These are phyloP conservation scores for Boletus fagicola DNA, from an alignment of 768 basidiomycete species.

Conservation along the genomic window DNA sequence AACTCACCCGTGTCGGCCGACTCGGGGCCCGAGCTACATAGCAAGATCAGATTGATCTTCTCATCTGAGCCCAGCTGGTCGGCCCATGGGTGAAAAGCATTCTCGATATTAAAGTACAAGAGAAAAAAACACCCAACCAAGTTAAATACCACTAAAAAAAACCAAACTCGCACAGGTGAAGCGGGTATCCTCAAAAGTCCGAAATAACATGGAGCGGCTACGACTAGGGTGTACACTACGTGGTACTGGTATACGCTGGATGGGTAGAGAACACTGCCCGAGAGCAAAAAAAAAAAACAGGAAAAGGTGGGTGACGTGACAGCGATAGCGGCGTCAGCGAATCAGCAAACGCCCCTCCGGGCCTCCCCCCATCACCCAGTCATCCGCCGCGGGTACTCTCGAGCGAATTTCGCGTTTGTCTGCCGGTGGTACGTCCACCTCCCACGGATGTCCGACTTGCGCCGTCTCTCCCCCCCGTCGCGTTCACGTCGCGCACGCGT, in stretches of 20 bases:
- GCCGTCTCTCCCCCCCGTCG: not conserved
- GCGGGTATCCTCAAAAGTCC: not conserved
- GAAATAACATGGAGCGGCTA: not conserved
- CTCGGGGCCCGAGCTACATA: not conserved
- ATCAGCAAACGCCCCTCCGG: not conserved
- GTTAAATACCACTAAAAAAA: not conserved
- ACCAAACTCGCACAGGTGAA: not conserved
- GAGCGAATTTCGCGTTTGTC: slow-evolving; percentile 18
- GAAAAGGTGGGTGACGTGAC: not conserved
- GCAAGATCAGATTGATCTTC: too few relatives aligned
- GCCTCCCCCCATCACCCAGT: not conserved
- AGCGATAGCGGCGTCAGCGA: not conserved
- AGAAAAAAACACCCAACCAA: not conserved
- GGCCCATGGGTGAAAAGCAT: not conserved
- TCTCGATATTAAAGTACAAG: not conserved
- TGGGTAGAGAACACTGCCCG: too few relatives aligned
- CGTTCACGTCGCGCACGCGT: slow-evolving; percentile 13
- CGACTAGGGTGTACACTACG: too few relatives aligned
- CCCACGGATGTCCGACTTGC: not conserved
- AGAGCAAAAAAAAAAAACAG: too few relatives aligned
- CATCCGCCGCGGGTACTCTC: not conserved
- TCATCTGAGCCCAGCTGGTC: not conserved
- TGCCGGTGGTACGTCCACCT: not conserved
- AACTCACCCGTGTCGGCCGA: not conserved
- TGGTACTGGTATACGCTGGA: too few relatives aligned